A percentile compares a stretch with the other conserved stretches of the same genome.
phyloP scores from a whole-genome alignment of 225 moss, liverwort and hornwort species.

The Sphagnum contortum region DNA sequence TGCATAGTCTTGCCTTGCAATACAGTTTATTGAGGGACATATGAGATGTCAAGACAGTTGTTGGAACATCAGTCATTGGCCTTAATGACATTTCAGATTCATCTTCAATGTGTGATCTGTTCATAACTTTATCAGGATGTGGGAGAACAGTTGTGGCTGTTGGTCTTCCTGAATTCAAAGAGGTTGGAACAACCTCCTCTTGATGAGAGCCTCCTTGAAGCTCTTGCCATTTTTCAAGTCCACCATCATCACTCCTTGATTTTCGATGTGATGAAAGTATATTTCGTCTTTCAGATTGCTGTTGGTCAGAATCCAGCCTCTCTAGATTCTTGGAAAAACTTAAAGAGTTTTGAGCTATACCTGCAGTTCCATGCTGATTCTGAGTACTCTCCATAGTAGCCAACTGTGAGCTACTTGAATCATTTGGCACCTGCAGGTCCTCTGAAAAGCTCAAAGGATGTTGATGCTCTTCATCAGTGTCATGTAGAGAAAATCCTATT shows the following conservation, averaged over 20 bases:
- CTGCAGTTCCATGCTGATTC: too few species aligned
- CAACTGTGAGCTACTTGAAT: too few species aligned
- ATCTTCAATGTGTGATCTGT: slow-evolving; percentile 21
- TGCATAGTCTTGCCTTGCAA: too few species aligned
- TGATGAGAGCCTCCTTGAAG: slow-evolving; percentile 18
- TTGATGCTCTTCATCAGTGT: background rate
- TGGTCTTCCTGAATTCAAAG: slow-evolving; percentile 9
- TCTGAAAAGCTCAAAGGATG: slow-evolving; percentile 7
- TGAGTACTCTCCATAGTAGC: too few species aligned
- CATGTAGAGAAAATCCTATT: slow-evolving; percentile 33
- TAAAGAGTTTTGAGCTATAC: slow-evolving; percentile 4
- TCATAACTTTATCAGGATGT: slow-evolving; percentile 8
- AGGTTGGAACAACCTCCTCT: slow-evolving; percentile 11
- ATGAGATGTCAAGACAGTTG: too few species aligned
- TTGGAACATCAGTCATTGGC: slow-evolving; percentile 8
- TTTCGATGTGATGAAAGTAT: slow-evolving; percentile 35
- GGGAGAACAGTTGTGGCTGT: too few species aligned
- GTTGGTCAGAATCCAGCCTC: slow-evolving; percentile 27
- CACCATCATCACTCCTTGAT: slow-evolving; percentile 32
- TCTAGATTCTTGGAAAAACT: slow-evolving; percentile 12
- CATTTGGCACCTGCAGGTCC: slow-evolving; percentile 5
- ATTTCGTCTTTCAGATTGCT: slow-evolving; percentile 29
- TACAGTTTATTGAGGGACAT: too few species aligned
- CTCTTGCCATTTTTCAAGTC: slow-evolving; percentile 35
- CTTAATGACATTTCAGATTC: slow-evolving; percentile 16